Evolutionary conservation across 2,329 filamentous ascomycete species (phyloP), one percentile per base, ranked within the genome.

Genomic region (Cadophora sp.): DNA sequence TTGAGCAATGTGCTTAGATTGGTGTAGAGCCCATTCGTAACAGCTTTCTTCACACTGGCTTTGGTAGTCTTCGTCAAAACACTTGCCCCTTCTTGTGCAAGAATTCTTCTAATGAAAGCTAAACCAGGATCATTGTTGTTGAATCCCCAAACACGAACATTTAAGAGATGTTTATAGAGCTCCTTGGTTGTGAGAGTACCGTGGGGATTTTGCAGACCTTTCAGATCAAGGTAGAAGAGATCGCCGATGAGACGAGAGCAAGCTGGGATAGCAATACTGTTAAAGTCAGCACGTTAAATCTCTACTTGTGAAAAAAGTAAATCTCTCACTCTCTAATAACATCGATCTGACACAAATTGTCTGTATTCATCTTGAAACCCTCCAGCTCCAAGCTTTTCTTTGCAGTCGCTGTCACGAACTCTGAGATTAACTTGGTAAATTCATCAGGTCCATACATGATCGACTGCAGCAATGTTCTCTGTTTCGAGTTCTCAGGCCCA

Each of bases 41-140:
- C 22, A 22, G 46, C 46, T 50, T 24, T 22, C 14, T 66, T 19
- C 7, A 66, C 58, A 37, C 34, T 34, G 92, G 87, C 66, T 87
- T 88, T 16, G 83, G 80, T 79, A 92, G 89, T 62, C 92, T 82
- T 2, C 88, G 77, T 51, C 82, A 80, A 1, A 86, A 88, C 0
- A 92, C 81, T 74, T 92, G 82, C 12, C 79, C 71, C 77, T 87
- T 85, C 62, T 82, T 78, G 1, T 86, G 82, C 9, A 89, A 81
- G 27, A 86, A 83, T 71, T 67, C 89, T 77, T 90, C 85, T 1
- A 88, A 86, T 3, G 84, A 85, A 0, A 87, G 86, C 0, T 87
- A 87, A 0, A 91, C 91, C 60, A 94, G 75, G 48, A 94, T 85
- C 76, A 92, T 89, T 27, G 85, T 85, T 87, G 89, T 92, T 0